phyloP scores from a whole-genome alignment of 2,329 filamentous ascomycete genomes.

The Aspergillus niger region DNA sequence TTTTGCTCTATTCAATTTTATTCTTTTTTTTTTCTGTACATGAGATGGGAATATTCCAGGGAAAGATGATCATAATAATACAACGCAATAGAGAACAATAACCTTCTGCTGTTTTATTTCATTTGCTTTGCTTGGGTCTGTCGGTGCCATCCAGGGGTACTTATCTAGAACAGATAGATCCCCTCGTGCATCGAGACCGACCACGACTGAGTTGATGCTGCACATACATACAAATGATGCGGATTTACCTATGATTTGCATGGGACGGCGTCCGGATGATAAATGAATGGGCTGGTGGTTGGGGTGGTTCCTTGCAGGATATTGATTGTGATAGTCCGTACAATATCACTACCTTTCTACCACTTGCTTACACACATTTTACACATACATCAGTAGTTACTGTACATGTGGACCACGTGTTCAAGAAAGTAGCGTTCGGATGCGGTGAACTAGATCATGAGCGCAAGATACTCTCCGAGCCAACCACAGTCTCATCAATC shows the following conservation, averaged over 20 bases:
- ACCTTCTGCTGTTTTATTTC: not conserved
- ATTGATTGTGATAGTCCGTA: not conserved
- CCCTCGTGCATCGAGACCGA: not conserved
- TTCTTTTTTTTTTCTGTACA: not conserved
- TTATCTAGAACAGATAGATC: too few species aligned
- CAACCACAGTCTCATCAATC: not conserved
- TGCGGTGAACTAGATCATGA: not conserved
- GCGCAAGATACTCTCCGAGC: not conserved
- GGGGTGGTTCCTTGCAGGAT: not conserved
- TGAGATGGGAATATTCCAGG: not conserved
- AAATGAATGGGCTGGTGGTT: not conserved
- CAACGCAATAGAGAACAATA: not conserved
- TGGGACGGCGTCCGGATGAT: conserved; percentile 1
- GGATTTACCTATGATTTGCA: not conserved
- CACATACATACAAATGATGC: not conserved
- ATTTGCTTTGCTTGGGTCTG: conserved; percentile 8
- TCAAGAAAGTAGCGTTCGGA: not conserved
- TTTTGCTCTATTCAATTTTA: not conserved
- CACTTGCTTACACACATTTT: not conserved
- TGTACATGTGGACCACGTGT: not conserved
- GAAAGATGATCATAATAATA: conserved; percentile 4
- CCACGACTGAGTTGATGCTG: not conserved
- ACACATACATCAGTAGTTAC: not conserved
- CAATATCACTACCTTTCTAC: not conserved
- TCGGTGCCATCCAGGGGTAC: too few species aligned